Evolutionary conservation across 345 rosid genomes (phyloP).

Genomic region (Draba incana): DNA sequence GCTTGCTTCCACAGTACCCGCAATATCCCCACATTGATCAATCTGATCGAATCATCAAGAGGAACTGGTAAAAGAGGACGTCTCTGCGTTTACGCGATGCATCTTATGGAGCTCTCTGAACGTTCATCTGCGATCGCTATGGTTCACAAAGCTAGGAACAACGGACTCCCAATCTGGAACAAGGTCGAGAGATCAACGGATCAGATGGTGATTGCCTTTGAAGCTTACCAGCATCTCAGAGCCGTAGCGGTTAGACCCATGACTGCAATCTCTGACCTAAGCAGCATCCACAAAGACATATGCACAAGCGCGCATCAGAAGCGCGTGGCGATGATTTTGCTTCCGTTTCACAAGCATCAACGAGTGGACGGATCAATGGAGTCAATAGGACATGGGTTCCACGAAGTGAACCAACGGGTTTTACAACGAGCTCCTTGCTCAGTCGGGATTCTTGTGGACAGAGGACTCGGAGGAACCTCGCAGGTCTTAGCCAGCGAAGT

Average conservation of each 20-base stretch:
- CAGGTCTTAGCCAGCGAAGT: slow-evolving; percentile 66
- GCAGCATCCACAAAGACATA: slow-evolving; percentile 63
- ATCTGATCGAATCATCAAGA: slow-evolving; percentile 55
- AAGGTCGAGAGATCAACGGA: slow-evolving; percentile 46
- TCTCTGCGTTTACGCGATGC: slow-evolving; percentile 71
- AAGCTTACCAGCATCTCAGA: slow-evolving; percentile 71
- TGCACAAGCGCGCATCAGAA: slow-evolving; percentile 65
- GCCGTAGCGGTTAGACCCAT: slow-evolving; percentile 69
- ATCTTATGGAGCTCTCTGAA: slow-evolving; percentile 78
- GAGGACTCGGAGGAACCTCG: slow-evolving; percentile 72
- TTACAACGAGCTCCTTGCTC: slow-evolving; percentile 68
- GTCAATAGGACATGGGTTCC: slow-evolving; percentile 57
- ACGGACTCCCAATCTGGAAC: slow-evolving; percentile 79
- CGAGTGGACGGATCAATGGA: slow-evolving; percentile 65
- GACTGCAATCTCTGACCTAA: slow-evolving; percentile 71
- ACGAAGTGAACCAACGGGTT: slow-evolving; percentile 50
- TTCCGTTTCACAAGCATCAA: slow-evolving; percentile 77
- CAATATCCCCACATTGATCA: slow-evolving; percentile 68
- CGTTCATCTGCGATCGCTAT: slow-evolving; percentile 75
- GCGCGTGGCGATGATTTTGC: slow-evolving; percentile 56
- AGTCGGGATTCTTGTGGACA: slow-evolving; percentile 71
- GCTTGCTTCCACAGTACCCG: slow-evolving; percentile 68
- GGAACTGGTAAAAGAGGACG: slow-evolving; percentile 53
- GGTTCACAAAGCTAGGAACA: slow-evolving; percentile 75
- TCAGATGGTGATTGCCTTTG: slow-evolving; percentile 66